Evolutionary conservation across 352 stramenopile species (phyloP), one percentile per base, ranked within the genome.

Genomic region (Pythium folliculosum): DNA sequence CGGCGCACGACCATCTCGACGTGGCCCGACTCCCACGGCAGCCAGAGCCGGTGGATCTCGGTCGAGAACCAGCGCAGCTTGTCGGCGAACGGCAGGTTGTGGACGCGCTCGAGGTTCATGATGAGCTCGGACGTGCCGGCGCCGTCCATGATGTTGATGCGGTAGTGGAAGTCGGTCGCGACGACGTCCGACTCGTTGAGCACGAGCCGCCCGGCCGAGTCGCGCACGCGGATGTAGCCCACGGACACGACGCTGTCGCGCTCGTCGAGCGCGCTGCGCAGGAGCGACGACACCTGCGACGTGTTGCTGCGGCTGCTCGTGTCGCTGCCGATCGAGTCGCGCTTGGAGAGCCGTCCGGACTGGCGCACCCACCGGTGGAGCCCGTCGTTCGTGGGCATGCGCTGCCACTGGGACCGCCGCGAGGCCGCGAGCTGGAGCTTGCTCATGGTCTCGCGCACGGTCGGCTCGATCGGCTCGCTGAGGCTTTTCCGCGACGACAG

Each of bases 21-120:
- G 67, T 92, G 86, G 37, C 88, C 88, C 2, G 81, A 90, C 56
- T 94, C 86, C 86, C 86, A 94, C 5, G 86, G 84, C n/a, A 92
- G 76, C 84, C 82, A 90, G 10, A 96, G 66, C 0, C 81, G 82
- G 69, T 92, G 80, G 48, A 89, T 91, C 65, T 94, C 81, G n/a
- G 82, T 92, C 30, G 79, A 90, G 60, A 96, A 93, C 81, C 85
- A 92, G 5, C 84, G 79, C 38, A 91, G 83, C 51, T 94, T 92
- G 52, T 92, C 80, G 0, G 79, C 66, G 67, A 94, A 93, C 21
- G 85, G 84, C 57, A 91, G 70, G 45, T 91, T 91, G 62, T 92
- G 82, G 25, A 94, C 81, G 14, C 81, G 76, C 50, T 94, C 84
- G 35, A 94, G 81, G 71, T 90, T 90, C 86, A 95, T 92, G 61